phyloP scores from a whole-genome alignment of 2,329 filamentous ascomycete genomes.

The Clonostachys rosea region DNA sequence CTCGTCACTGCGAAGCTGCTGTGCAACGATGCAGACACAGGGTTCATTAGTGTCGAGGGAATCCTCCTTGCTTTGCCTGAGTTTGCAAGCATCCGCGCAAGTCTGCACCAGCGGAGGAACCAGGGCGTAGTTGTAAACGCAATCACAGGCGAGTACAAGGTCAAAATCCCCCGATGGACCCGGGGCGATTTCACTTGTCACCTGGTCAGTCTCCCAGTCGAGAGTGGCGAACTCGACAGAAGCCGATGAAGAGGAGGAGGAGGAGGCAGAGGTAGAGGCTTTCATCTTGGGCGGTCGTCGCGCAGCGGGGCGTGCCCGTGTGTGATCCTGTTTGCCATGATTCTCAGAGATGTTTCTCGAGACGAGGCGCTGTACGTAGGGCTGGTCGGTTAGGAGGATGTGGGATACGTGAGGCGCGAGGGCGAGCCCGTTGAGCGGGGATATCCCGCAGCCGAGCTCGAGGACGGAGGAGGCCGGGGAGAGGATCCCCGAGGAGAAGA shows the following conservation, averaged over 20 bases:
- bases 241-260: not conserved
- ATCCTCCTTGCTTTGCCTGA: constrained; percentile 31
- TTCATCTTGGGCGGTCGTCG: not conserved
- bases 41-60: constrained; percentile 23
- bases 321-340: not conserved
- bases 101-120: constrained; percentile 78
- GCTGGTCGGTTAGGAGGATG: constrained; percentile 84
- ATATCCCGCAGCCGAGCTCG: constrained; percentile 86
- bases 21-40: constrained; percentile 76
- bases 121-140: constrained; percentile 89
- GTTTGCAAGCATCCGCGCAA: constrained; percentile 67
- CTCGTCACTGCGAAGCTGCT: constrained; percentile 80
- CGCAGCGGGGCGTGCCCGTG: too few species aligned
- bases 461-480: constrained; percentile 52
- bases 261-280: constrained; percentile 3
- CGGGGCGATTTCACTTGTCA: constrained; percentile 35
- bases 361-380: constrained; percentile 76
- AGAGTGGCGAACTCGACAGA: constrained; percentile 56
- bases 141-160: constrained; percentile 80
- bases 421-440: constrained; percentile 70
- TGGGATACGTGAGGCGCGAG: constrained; percentile 55
- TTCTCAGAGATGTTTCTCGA: constrained; percentile 72
- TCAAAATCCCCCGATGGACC: constrained; percentile 51
- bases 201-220: constrained; percentile 76
- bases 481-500: constrained; percentile 49